phyloP scores from a whole-genome alignment of 2,329 filamentous ascomycete genomes.

The Aureobasidium sp. region DNA sequence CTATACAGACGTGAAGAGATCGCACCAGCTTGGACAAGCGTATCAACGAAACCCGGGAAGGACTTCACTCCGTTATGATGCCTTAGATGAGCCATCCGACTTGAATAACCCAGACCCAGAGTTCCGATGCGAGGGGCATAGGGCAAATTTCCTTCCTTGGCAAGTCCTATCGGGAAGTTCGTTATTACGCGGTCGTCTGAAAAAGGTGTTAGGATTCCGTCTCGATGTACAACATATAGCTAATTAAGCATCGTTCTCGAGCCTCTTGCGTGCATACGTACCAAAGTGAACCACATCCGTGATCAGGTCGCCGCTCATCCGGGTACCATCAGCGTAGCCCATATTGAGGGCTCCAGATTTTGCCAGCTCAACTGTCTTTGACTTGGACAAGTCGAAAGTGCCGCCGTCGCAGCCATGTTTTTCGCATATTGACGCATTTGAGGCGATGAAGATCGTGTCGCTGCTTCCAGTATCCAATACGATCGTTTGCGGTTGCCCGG shows the following conservation, averaged over 20 bases:
- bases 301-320: constrained; percentile 21
- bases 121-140: constrained; percentile 23
- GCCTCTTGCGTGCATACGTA: not conserved
- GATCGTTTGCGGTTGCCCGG: constrained; percentile 26
- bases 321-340: constrained; percentile 26
- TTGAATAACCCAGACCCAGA: constrained; percentile 28
- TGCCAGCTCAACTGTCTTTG: constrained; percentile 24
- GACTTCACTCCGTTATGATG: not conserved
- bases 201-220: not conserved
- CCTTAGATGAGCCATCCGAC: constrained; percentile 21
- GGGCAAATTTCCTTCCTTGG: constrained; percentile 22
- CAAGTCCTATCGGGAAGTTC: constrained; percentile 28
- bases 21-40: constrained; percentile 24
- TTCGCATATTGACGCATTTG: constrained; percentile 21
- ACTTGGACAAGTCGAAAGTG: constrained; percentile 23
- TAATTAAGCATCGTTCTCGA: too few species aligned
- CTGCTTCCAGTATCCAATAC: constrained; percentile 30
- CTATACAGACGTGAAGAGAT: constrained; percentile 28
- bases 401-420: constrained; percentile 24
- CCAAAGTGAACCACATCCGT: constrained; percentile 22
- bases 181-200: constrained; percentile 23
- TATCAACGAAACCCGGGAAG: constrained; percentile 27
- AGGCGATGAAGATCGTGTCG: constrained; percentile 28
- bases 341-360: constrained; percentile 25
- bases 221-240: too few species aligned